Evolutionary conservation across 345 rosid genomes (phyloP), one percentile per base, ranked within the genome.

Genomic region (Anastatica hierochuntica): DNA sequence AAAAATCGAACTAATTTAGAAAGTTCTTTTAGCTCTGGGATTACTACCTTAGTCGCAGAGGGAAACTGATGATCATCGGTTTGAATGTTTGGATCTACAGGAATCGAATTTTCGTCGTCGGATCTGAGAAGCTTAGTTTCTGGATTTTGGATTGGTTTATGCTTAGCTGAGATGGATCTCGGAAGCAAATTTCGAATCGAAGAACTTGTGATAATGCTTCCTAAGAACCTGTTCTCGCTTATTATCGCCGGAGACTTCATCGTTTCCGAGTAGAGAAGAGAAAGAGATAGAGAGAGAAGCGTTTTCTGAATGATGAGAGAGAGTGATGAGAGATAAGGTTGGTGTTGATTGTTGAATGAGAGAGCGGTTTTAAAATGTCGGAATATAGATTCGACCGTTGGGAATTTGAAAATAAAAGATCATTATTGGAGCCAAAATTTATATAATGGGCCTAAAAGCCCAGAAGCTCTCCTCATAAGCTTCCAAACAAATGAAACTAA

Each of bases 171-270:
- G 47, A 81, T 68, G 47, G 94, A 84, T 72, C 64, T 77, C 7
- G 94, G 78, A 38, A 90, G 86, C 46, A 86, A 48, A 67, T 63
- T 80, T 16, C 95, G 58, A 6, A 90, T 42, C 0, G 97, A 80
- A 6, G 92, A 76, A 16, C 73, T 47, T 4, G 92, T 76, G 14
- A 78, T n/a, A n/a, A n/a, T 21, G 73, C 53, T 68, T 11, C 79
- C 76, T 18, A 73, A 52, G 71, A 76, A 73, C 9, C 78, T 66
- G 37, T 53, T 59, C 41, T 64, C 73, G 29, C 63, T 57, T n/a
- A 49, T 10, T 18, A 30, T 49, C 24, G 58, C 44, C 10, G 69
- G 58, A 42, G 69, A 56, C 37, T 71, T 67, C 69, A 64, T 64
- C 0, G 17, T 48, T 23, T 40, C 38, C 44, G n/a, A n/a, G 29